Conservation (phyloP, 2,329 filamentous ascomycete species). For the Diplodia scrobiculata region DNA sequence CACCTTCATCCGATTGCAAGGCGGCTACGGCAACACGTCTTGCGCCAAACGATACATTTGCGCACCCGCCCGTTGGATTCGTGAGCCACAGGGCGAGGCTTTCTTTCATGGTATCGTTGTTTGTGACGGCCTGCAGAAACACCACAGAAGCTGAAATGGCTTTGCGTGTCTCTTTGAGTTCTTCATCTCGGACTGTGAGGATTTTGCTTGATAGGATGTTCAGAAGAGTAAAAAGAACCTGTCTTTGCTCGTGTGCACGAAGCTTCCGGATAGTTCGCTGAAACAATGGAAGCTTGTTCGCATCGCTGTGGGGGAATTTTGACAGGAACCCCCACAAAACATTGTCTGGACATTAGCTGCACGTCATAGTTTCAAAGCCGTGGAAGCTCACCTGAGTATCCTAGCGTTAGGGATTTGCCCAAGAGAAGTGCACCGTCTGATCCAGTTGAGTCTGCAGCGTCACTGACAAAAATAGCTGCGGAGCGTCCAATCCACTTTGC, state of each 20-base stretch:
- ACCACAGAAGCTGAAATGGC: constrained; percentile 30
- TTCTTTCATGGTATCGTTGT: constrained; percentile 30
- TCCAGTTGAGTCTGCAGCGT: neutral
- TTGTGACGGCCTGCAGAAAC: constrained; percentile 29
- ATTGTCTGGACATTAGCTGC: constrained; percentile 30
- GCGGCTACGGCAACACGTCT: constrained; percentile 37
- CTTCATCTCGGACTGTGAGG: constrained; percentile 27
- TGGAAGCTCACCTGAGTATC: constrained; percentile 63
- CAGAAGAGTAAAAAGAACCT: constrained; percentile 45
- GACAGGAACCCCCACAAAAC: constrained; percentile 28
- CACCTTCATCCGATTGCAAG: constrained; percentile 32
- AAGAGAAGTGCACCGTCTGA: constrained; percentile 47
- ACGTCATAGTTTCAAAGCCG: too few relatives aligned
- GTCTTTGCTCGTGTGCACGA: constrained; percentile 54
- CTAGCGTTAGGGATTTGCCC: constrained; percentile 67
- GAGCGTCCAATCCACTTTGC: constrained; percentile 71
- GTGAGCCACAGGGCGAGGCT: constrained; percentile 35
- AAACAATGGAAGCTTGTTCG: constrained; percentile 37
- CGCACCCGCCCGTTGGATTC: constrained; percentile 28
- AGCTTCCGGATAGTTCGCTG: constrained; percentile 47
- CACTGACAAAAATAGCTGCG: constrained; percentile 55
- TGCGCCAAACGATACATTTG: constrained; percentile 31
- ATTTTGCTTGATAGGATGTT: constrained; percentile 35
- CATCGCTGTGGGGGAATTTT: neutral
- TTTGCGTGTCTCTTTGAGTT: neutral